phyloP scores from a whole-genome alignment of 2,329 filamentous ascomycete genomes.

The Cryphonectria carpinicola region DNA sequence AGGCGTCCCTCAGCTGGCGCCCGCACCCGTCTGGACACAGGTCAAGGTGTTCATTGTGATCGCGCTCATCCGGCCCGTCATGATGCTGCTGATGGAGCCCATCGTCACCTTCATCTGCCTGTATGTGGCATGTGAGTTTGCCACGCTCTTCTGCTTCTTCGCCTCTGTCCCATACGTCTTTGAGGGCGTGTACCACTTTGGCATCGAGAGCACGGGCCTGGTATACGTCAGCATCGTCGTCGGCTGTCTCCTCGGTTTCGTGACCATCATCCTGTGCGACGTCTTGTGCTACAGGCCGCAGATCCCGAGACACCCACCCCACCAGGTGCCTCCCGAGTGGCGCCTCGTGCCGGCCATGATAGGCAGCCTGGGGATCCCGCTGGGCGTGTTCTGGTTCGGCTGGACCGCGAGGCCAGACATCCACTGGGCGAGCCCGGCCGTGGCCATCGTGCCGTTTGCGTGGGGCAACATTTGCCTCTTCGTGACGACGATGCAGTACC shows the following conservation, averaged over 20 bases:
- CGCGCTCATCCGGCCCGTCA: constrained; percentile 54
- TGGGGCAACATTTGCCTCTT: constrained; percentile 66
- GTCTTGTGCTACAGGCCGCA: constrained; percentile 46
- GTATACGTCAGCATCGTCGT: constrained; percentile 52
- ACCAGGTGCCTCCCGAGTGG: constrained; percentile 56
- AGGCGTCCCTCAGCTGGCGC: constrained; percentile 35
- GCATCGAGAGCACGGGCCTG: constrained; percentile 45
- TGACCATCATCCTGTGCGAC: constrained; percentile 48
- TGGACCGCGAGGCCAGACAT: constrained; percentile 55
- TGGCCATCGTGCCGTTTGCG: constrained; percentile 59
- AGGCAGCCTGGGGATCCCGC: constrained; percentile 56
- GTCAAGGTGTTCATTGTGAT: constrained; percentile 44
- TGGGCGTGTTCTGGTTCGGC: constrained; percentile 63
- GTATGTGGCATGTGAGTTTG: constrained; percentile 56
- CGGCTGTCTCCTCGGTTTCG: constrained; percentile 49
- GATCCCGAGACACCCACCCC: constrained; percentile 37
- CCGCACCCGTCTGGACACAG: constrained; percentile 33
- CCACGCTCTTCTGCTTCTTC: constrained; percentile 58
- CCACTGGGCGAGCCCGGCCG: constrained; percentile 54
- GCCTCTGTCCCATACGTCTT: constrained; percentile 55
- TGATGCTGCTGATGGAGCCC: constrained; percentile 65
- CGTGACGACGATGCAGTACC: constrained; percentile 55
- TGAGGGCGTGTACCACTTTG: constrained; percentile 48
- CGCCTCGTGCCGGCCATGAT: constrained; percentile 63
- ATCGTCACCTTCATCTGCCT: constrained; percentile 61